Evolutionary conservation across 2,329 filamentous ascomycete genomes (phyloP).

Genomic region (Xylaria sp.): DNA sequence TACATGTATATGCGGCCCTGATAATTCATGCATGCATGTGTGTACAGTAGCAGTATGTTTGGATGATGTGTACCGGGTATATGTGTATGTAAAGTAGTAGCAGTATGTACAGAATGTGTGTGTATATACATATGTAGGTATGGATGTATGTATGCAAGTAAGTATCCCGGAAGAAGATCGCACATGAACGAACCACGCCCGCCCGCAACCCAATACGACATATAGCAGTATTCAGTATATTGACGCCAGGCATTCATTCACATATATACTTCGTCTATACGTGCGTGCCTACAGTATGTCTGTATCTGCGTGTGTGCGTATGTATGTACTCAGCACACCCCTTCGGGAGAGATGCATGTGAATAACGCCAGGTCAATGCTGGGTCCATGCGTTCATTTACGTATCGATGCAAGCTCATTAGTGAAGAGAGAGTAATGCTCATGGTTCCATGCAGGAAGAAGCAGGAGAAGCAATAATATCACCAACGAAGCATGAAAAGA

Average conservation of each 20-base stretch:
- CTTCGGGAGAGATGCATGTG: slow-evolving; percentile 2
- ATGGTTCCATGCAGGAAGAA: slow-evolving; percentile 1
- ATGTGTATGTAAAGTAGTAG: not conserved
- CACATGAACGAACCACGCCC: slow-evolving; percentile 14
- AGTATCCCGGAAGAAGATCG: slow-evolving; percentile 10
- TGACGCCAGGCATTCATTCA: not conserved
- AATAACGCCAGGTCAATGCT: slow-evolving; percentile 5
- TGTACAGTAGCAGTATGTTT: not conserved
- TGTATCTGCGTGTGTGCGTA: not conserved
- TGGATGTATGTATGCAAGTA: not conserved
- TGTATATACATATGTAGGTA: not conserved
- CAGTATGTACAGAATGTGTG: not conserved
- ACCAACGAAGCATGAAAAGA: not conserved
- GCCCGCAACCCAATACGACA: not conserved
- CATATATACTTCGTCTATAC: not conserved
- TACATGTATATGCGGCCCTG: not conserved
- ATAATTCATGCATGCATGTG: slow-evolving; percentile 1
- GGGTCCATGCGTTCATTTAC: slow-evolving; percentile 8
- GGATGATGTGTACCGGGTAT: slow-evolving; percentile 1
- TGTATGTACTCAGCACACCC: not conserved
- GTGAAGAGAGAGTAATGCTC: not conserved
- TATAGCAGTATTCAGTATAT: not conserved
- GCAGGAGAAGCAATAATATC: not conserved
- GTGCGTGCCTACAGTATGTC: not conserved
- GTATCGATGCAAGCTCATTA: not conserved